Percentiles rank a stretch among this genome's conserved stretches.
Evolutionary conservation across 1,284 basidiomycete genomes (phyloP).

Genomic region (Tylopilus orsonianus): DNA sequence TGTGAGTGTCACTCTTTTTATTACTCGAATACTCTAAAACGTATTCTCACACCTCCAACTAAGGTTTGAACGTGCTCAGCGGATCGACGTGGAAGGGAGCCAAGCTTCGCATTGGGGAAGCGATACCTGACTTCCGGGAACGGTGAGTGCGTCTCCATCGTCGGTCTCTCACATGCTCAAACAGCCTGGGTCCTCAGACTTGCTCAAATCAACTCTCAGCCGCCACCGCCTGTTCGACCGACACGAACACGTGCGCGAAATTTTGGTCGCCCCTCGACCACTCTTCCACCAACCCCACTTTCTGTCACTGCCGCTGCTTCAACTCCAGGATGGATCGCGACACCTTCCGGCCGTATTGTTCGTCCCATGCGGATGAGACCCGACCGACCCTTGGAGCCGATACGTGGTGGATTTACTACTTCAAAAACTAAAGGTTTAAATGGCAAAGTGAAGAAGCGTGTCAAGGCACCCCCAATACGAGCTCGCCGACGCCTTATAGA

Average conservation of each 20-base stretch:
- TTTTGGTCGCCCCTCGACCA: slow-evolving; percentile 42
- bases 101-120: slow-evolving; percentile 78
- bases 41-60: slow-evolving; percentile 6
- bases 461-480: slow-evolving; percentile 22
- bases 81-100: slow-evolving; percentile 82
- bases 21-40: not conserved
- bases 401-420: slow-evolving; percentile 13
- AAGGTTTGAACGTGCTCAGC: slow-evolving; percentile 72
- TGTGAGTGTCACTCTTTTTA: slow-evolving; percentile 49
- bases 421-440: slow-evolving; percentile 7
- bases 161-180: not conserved
- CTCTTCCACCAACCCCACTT: slow-evolving; percentile 64
- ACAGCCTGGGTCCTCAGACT: slow-evolving; percentile 24
- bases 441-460: slow-evolving; percentile 33
- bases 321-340: slow-evolving; percentile 63
- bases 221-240: slow-evolving; percentile 17
- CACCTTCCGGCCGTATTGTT: slow-evolving; percentile 63
- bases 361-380: slow-evolving; percentile 69
- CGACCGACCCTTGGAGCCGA: slow-evolving; percentile 51
- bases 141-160: slow-evolving; percentile 41
- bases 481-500: slow-evolving; percentile 51
- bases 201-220: slow-evolving; percentile 25
- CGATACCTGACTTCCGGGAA: slow-evolving; percentile 67
- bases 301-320: slow-evolving; percentile 55
- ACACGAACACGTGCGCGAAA: slow-evolving; percentile 38